A percentile compares a stretch with the other conserved stretches of the same genome.
Evolutionary conservation across 305 asterid genomes (phyloP).

Genomic region (Fraxinus angustifolia): DNA sequence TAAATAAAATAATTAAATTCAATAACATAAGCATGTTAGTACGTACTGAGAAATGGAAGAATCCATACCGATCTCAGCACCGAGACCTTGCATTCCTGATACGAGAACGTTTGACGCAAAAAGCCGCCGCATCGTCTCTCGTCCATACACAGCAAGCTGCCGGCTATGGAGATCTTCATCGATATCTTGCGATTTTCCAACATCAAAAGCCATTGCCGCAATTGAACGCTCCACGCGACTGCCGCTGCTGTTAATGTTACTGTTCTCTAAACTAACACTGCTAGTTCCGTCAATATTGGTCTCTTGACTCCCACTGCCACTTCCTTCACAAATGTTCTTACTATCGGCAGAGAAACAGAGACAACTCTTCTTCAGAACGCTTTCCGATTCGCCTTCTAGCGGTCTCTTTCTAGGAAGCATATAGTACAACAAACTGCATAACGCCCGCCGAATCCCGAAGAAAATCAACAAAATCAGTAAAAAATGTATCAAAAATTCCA

Average conservation of each 20-base stretch:
- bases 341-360: conserved; percentile 37
- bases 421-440: conserved; percentile 75
- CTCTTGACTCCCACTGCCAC: conserved; percentile 21
- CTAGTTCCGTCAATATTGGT: conserved; percentile 26
- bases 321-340: conserved; percentile 21
- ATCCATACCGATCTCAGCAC: conserved; percentile 82
- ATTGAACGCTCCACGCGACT: conserved; percentile 38
- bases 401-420: conserved; percentile 97
- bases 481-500: conserved; percentile 5
- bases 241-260: conserved; percentile 38
- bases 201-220: conserved; percentile 79
- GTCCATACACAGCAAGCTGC: conserved; percentile 96
- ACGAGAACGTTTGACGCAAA: conserved; percentile 84
- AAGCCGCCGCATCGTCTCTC: conserved; percentile 90
- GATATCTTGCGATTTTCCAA: conserved; percentile 74
- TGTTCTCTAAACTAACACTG: conserved; percentile 28
- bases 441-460: conserved; percentile 53
- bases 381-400: conserved; percentile 61
- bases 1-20: neutral
- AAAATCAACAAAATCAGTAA: conserved; percentile 42
- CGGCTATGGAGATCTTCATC: conserved; percentile 98
- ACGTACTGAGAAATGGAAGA: neutral
- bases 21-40: neutral
- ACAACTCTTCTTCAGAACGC: conserved; percentile 50
- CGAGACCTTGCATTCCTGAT: conserved; percentile 99